These are phyloP conservation scores for Dactylellina sp. DNA, from an alignment of 2,329 filamentous ascomycete species.

Conservation along the genomic window DNA sequence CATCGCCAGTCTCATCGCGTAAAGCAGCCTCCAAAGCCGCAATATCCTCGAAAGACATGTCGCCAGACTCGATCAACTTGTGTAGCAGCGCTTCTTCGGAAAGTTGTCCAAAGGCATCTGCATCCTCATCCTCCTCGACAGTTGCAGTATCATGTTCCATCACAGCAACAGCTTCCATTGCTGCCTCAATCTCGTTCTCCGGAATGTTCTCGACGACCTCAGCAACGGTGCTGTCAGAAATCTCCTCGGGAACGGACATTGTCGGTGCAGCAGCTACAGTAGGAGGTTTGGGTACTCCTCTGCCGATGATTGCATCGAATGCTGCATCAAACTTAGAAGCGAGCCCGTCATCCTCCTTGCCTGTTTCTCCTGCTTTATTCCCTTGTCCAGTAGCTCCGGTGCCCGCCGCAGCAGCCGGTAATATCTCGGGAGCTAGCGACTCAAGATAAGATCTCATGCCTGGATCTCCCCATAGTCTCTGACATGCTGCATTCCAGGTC, in stretches of 20 bases:
- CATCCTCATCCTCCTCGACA: slow-evolving; percentile 10
- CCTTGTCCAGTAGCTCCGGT: background rate
- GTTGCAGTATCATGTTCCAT: slow-evolving; percentile 2
- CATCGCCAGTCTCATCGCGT: slow-evolving; percentile 9
- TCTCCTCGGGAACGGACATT: background rate
- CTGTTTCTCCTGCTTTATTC: slow-evolving; percentile 1
- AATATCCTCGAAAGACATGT: slow-evolving; percentile 50
- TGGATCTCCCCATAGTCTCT: slow-evolving; percentile 47
- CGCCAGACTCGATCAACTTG: slow-evolving; percentile 37
- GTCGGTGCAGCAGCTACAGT: background rate
- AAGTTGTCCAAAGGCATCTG: slow-evolving; percentile 6
- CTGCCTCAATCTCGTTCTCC: slow-evolving; percentile 21
- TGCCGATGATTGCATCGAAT: slow-evolving; percentile 47
- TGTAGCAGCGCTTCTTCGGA: slow-evolving; percentile 31
- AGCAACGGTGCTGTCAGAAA: background rate
- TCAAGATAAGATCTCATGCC: slow-evolving; percentile 43
- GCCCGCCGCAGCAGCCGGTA: background rate
- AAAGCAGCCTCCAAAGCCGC: slow-evolving; percentile 44
- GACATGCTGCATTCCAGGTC: slow-evolving; percentile 47
- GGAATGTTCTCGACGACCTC: slow-evolving; percentile 25
- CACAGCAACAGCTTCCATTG: slow-evolving; percentile 19
- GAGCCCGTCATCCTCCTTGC: slow-evolving; percentile 29
- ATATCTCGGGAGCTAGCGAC: slow-evolving; percentile 21
- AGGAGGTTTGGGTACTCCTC: slow-evolving; percentile 17
- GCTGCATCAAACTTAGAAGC: slow-evolving; percentile 52